These are phyloP conservation scores for Trichoderma oligosporum DNA, from an alignment of 2,329 filamentous ascomycete genomes.

Conservation along the genomic window DNA sequence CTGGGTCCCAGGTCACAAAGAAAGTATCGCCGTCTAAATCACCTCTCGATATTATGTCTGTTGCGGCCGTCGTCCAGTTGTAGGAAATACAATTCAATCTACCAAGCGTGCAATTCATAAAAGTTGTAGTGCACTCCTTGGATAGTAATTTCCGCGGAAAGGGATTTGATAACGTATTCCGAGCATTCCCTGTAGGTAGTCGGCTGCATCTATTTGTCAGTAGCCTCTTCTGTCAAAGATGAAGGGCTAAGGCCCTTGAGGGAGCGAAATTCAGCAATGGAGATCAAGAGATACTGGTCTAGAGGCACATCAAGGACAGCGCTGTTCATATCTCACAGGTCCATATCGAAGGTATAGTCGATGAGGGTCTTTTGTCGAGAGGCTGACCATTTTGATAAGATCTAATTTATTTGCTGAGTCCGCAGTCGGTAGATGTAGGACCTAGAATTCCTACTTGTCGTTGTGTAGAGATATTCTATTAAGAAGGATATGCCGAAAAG, in stretches of 20 bases:
- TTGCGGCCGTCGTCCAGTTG: conserved; percentile 35
- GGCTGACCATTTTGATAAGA: conserved; percentile 16
- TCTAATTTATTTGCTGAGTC: conserved; percentile 4
- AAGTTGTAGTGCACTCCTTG: conserved; percentile 39
- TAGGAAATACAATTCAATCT: conserved; percentile 41
- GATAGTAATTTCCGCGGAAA: conserved; percentile 33
- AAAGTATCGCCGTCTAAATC: conserved; percentile 42
- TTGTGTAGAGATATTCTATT: conserved; percentile 10
- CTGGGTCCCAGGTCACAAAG: conserved; percentile 41
- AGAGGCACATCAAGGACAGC: conserved; percentile 29
- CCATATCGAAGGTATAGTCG: conserved; percentile 29
- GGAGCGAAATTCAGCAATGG: conserved; percentile 34
- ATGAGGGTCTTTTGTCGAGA: conserved; percentile 20
- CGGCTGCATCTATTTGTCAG: conserved; percentile 21
- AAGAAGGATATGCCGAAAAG: conserved; percentile 5
- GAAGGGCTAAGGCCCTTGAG: conserved; percentile 17
- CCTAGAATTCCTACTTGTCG: conserved; percentile 8
- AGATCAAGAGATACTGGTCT: conserved; percentile 33
- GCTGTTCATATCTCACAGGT: conserved; percentile 30
- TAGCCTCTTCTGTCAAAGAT: neutral
- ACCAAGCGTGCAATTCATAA: conserved; percentile 37
- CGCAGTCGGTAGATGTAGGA: conserved; percentile 1
- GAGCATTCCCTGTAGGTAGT: conserved; percentile 33
- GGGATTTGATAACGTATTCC: conserved; percentile 35
- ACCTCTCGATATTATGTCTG: conserved; percentile 42